Conservation (phyloP, 306 rosid genomes). For the Purshia tridentata region DNA sequence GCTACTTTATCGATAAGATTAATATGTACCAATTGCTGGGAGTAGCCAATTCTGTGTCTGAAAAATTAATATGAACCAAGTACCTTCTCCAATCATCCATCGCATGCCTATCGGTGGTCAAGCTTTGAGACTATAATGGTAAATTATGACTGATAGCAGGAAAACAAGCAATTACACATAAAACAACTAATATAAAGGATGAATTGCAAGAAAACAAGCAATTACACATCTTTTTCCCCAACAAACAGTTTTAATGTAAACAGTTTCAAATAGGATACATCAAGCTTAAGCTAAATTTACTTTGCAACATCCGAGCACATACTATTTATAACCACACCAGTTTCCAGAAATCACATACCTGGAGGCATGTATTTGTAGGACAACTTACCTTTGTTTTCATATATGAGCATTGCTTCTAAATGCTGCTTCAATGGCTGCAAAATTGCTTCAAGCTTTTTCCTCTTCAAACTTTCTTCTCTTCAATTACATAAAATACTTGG, state of each 20-base stretch:
- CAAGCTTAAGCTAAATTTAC: not conserved
- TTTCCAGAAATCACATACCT: conserved; percentile 16
- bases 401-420: conserved; percentile 1
- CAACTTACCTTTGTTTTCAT: conserved; percentile 6
- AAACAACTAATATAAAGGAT: conserved; percentile 1
- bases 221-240: not conserved
- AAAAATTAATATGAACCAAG: too few species aligned
- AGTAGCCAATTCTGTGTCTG: too few species aligned
- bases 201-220: not conserved
- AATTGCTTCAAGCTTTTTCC: conserved; percentile 11
- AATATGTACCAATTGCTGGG: too few species aligned
- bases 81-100: too few species aligned
- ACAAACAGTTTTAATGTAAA: not conserved
- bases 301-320: conserved; percentile 1
- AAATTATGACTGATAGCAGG: too few species aligned
- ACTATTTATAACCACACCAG: conserved; percentile 1
- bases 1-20: too few species aligned
- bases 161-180: too few species aligned
- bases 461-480: not conserved
- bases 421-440: not conserved
- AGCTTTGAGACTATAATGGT: too few species aligned
- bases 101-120: too few species aligned
- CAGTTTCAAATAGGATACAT: not conserved
- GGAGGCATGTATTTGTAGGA: conserved; percentile 14
- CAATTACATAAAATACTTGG: not conserved